Evolutionary conservation across 352 stramenopile genomes (phyloP).

Genomic region (Globisporangium okanoganense): DNA sequence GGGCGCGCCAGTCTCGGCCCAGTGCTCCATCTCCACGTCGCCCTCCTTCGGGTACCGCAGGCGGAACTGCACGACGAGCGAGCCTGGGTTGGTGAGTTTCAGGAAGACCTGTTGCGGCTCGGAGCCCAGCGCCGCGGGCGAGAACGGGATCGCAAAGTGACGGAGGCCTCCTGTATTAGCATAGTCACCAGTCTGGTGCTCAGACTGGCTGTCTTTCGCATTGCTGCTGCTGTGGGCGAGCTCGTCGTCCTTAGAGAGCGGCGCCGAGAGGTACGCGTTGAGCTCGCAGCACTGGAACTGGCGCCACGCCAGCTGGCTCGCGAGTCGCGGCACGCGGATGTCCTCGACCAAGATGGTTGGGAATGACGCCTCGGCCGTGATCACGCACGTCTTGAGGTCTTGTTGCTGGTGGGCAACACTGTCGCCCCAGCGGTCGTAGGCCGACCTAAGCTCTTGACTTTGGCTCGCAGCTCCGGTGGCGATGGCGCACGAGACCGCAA

Average conservation of each 20-base stretch:
- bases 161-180: constrained; percentile 20
- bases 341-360: constrained; percentile 84
- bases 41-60: constrained; percentile 90
- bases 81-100: constrained; percentile 85
- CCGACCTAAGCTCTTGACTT: constrained; percentile 1
- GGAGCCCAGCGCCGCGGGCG: constrained; percentile 55
- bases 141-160: constrained; percentile 75
- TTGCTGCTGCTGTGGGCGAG: constrained; percentile 23
- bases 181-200: too few relatives aligned
- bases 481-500: constrained; percentile 62
- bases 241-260: constrained; percentile 38
- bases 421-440: constrained; percentile 23
- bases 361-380: constrained; percentile 80
- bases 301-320: constrained; percentile 54
- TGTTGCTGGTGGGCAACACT: too few relatives aligned
- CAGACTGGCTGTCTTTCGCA: background rate
- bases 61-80: constrained; percentile 77
- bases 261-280: constrained; percentile 61
- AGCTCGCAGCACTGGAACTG: constrained; percentile 75
- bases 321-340: constrained; percentile 52
- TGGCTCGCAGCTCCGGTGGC: constrained; percentile 8
- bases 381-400: constrained; percentile 25
- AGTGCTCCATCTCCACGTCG: constrained; percentile 92
- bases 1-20: constrained; percentile 87
- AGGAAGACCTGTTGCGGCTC: constrained; percentile 59